phyloP scores from a whole-genome alignment of 176 grass and related monocot genomes.

The Pontederia paniculata region DNA sequence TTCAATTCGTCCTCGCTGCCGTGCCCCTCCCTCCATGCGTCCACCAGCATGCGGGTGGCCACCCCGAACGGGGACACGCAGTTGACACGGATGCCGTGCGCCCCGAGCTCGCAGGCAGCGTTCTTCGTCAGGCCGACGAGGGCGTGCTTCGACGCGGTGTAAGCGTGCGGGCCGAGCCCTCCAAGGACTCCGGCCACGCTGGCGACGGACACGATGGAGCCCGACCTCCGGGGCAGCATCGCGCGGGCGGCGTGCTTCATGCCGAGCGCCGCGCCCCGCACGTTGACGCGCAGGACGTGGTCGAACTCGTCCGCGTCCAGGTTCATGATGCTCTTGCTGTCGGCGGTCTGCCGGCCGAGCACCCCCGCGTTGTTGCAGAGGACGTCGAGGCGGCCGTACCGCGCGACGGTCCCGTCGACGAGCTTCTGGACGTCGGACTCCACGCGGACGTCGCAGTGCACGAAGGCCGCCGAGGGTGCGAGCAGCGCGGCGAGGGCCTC shows the following conservation, averaged over 20 bases:
- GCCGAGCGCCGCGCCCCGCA: conserved; percentile 69
- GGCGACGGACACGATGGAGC: conserved; percentile 76
- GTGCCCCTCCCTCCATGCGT: conserved; percentile 60
- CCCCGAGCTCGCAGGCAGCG: conserved; percentile 87
- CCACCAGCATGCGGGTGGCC: conserved; percentile 88
- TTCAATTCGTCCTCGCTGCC: conserved; percentile 17
- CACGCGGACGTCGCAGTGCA: conserved; percentile 9
- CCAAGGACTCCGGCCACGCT: conserved; percentile 87
- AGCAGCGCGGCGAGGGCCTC: conserved; percentile 6
- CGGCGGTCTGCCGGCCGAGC: conserved; percentile 68
- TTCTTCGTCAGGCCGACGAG: conserved; percentile 92
- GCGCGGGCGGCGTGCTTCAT: conserved; percentile 94
- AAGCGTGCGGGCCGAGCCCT: conserved; percentile 83
- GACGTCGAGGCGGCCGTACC: conserved; percentile 13
- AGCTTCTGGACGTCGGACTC: conserved; percentile 8
- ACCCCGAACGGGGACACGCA: conserved; percentile 98
- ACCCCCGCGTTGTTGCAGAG: conserved; percentile 26
- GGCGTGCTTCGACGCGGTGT: conserved; percentile 95
- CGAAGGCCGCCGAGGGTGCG: neutral
- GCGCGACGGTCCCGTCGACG: neutral
- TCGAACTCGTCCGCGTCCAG: conserved; percentile 85
- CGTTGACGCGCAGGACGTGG: conserved; percentile 87
- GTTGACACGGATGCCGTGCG: conserved; percentile 80
- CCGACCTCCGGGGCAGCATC: conserved; percentile 44
- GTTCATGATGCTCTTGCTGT: conserved; percentile 67